Evolutionary conservation across 2,329 filamentous ascomycete genomes (phyloP), one percentile per base, ranked within the genome.

Genomic region (Rutstroemia sp.): DNA sequence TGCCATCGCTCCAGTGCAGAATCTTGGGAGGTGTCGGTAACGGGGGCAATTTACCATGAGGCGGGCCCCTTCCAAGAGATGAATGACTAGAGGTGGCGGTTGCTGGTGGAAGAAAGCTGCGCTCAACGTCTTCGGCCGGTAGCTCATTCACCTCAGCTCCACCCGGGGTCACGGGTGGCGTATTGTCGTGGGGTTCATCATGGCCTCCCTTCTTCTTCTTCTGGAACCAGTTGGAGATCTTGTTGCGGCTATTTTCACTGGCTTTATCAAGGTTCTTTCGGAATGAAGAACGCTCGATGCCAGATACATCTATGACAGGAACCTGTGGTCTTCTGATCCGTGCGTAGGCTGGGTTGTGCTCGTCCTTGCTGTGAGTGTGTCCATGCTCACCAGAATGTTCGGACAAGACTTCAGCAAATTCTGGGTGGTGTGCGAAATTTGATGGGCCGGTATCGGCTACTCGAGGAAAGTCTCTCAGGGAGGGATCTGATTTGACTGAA

Each of bases 131-230:
- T 39, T 56, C 53, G 16, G 27, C 47, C 19, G 47, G 17, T 4
- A 51, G n/a, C 16, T 56, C 39, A 30, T 48, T 27, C 21, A 38
- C 38, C 2, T 54, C 42, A 5, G 38, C 45, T 14, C 38, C 25
- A n/a, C 17, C 44, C 34, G 53, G 39, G n/a, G 53, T 51, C 23
- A 12, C 16, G 5, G 53, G 47, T 5, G 47, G 53, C 14, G 27
- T 47, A 4, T 47, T 36, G 21, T 45, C 38, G 16, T 36, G 21
- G n/a, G 12, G 38, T 3, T n/a, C 53, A 25, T 56, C 53, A 14
- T 40, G 49, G 34, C 16, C 12, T 14, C n/a, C 30, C 38, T 56
- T 56, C 47, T 55, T 55, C 54, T 56, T 56, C 34, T 56, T 56
- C 10, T 39, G 27, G 10, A 56, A 56, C 36, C 51, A 48, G 3